phyloP scores from a whole-genome alignment of 2,329 filamentous ascomycete genomes.

The Alternaria alternata region DNA sequence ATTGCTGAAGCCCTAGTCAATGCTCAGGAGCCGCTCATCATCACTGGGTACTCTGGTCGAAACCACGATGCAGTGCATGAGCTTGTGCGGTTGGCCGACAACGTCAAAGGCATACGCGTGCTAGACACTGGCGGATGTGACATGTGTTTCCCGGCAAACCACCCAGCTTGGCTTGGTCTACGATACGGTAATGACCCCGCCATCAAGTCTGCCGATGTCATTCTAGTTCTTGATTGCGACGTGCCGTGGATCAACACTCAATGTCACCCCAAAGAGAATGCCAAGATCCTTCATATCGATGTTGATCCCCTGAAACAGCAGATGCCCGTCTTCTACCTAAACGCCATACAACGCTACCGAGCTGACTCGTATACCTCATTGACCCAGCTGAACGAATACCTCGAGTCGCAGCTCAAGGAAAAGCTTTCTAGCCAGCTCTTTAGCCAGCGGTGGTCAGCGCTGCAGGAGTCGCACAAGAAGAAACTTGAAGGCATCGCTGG shows the following conservation, averaged over 20 bases:
- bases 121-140: slow-evolving; percentile 80
- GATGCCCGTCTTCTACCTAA: slow-evolving; percentile 66
- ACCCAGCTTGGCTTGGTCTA: slow-evolving; percentile 68
- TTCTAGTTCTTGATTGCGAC: slow-evolving; percentile 86
- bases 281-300: slow-evolving; percentile 71
- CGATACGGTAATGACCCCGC: slow-evolving; percentile 76
- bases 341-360: slow-evolving; percentile 61
- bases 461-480: slow-evolving; percentile 66
- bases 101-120: slow-evolving; percentile 73
- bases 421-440: slow-evolving; percentile 54
- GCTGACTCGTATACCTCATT: slow-evolving; percentile 65
- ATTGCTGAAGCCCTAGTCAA: slow-evolving; percentile 70
- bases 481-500: slow-evolving; percentile 68
- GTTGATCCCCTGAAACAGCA: slow-evolving; percentile 71
- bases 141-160: slow-evolving; percentile 74
- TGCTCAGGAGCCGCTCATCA: slow-evolving; percentile 72
- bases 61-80: slow-evolving; percentile 69
- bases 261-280: slow-evolving; percentile 64
- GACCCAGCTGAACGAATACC: slow-evolving; percentile 71
- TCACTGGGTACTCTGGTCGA: slow-evolving; percentile 76
- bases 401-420: slow-evolving; percentile 56
- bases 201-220: slow-evolving; percentile 81
- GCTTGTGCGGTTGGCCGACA: slow-evolving; percentile 72
- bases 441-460: slow-evolving; percentile 59
- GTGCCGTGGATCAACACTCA: slow-evolving; percentile 92